Evolutionary conservation across 2,329 filamentous ascomycete species (phyloP).

Genomic region (Fusarium neocosmosporiellum): DNA sequence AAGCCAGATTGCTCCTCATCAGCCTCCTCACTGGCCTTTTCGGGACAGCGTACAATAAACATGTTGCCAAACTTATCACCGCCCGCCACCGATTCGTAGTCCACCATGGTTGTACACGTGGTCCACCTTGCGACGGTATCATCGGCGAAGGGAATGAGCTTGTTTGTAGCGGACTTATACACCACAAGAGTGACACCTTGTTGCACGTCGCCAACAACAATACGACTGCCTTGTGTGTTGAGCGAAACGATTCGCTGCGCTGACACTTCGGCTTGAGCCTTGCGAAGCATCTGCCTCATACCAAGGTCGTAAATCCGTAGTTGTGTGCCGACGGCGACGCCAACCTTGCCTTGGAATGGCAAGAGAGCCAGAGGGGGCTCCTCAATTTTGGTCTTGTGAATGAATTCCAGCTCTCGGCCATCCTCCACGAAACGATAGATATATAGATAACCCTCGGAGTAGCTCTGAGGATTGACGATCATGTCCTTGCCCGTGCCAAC

Average conservation of each 20-base stretch:
- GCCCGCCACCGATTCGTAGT: conserved; percentile 95
- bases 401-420: conserved; percentile 90
- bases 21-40: conserved; percentile 86
- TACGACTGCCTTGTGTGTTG: conserved; percentile 89
- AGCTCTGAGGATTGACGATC: conserved; percentile 79
- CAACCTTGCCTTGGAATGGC: conserved; percentile 90
- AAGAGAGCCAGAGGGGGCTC: conserved; percentile 90
- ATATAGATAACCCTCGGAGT: conserved; percentile 84
- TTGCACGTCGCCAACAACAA: conserved; percentile 91
- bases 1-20: conserved; percentile 93
- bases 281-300: conserved; percentile 90
- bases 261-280: conserved; percentile 83
- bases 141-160: conserved; percentile 91
- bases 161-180: conserved; percentile 92
- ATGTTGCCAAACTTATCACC: conserved; percentile 98
- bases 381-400: conserved; percentile 95
- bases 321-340: conserved; percentile 86
- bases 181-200: conserved; percentile 93
- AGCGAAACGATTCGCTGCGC: conserved; percentile 88
- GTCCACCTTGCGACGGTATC: conserved; percentile 92
- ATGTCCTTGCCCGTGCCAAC: conserved; percentile 96
- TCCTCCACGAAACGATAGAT: conserved; percentile 91
- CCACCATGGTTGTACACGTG: conserved; percentile 90
- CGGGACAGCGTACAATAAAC: conserved; percentile 89
- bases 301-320: conserved; percentile 93